These are phyloP conservation scores for Yamadazyma paraphyllophila DNA, from an alignment of 805 yeast genomes.

Conservation along the genomic window DNA sequence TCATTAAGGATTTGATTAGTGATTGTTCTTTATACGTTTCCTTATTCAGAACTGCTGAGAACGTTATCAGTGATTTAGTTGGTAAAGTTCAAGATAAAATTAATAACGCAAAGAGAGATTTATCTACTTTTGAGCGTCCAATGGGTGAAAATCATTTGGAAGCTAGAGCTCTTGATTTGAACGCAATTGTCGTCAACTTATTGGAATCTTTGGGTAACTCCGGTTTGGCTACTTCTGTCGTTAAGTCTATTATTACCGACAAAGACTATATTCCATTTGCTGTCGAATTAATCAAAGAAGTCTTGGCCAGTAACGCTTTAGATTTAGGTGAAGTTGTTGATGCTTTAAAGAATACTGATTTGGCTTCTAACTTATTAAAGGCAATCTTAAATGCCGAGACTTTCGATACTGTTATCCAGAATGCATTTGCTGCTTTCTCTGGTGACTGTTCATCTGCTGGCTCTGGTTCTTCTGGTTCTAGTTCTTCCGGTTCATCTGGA, in stretches of 20 bases:
- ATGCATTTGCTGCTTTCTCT: conserved; percentile 38
- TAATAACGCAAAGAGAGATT: conserved; percentile 18
- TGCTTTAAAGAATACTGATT: conserved; percentile 33
- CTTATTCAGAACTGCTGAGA: conserved; percentile 31
- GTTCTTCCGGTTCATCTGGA: conserved; percentile 11
- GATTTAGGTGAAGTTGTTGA: conserved; percentile 23
- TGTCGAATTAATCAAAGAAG: conserved; percentile 30
- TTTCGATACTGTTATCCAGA: conserved; percentile 31
- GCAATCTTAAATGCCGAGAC: conserved; percentile 33
- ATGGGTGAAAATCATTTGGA: conserved; percentile 2
- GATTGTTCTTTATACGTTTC: conserved; percentile 39
- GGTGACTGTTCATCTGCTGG: conserved; percentile 25
- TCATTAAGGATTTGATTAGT: conserved; percentile 33
- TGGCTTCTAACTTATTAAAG: conserved; percentile 32
- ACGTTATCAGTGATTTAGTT: conserved; percentile 24
- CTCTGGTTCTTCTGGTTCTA: conserved; percentile 11
- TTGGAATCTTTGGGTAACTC: conserved; percentile 41
- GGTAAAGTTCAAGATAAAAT: conserved; percentile 24
- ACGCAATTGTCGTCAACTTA: conserved; percentile 31
- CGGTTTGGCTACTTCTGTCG: conserved; percentile 42
- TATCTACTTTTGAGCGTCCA: conserved; percentile 3
- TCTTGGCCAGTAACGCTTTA: conserved; percentile 29
- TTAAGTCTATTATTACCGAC: conserved; percentile 39
- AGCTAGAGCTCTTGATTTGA: conserved; percentile 15
- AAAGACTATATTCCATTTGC: conserved; percentile 35